A percentile compares a stretch with the other conserved stretches of the same genome.
Conservation (phyloP, 2,329 filamentous ascomycete species). For the Alternaria arbusti region DNA sequence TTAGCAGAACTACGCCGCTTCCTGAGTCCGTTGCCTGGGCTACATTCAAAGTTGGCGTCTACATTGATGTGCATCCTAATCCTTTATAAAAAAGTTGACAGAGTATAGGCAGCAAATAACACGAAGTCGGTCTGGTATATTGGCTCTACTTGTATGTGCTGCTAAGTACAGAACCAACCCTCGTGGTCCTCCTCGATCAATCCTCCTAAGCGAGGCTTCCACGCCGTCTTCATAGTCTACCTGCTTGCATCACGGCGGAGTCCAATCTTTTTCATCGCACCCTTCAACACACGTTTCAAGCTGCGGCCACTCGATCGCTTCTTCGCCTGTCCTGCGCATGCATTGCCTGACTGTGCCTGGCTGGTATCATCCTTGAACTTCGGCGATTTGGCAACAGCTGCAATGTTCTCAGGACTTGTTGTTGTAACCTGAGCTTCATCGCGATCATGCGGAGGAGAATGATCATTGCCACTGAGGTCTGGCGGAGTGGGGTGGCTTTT, state of each 20-base stretch:
- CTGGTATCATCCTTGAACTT: accelerated
- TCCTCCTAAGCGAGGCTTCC: not conserved
- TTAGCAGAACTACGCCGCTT: not conserved
- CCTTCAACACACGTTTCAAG: not conserved
- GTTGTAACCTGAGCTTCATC: too few relatives aligned
- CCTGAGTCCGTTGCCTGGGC: not conserved
- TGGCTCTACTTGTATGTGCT: not conserved
- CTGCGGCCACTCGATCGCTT: not conserved
- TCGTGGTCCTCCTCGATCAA: not conserved
- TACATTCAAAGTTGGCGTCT: not conserved
- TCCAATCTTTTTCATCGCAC: not conserved
- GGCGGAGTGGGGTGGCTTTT: too few relatives aligned
- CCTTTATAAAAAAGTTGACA: not conserved
- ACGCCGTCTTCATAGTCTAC: not conserved
- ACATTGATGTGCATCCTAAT: not conserved
- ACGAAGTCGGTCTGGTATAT: not conserved
- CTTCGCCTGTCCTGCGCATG: not conserved
- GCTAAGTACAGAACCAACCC: not conserved
- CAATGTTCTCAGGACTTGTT: too few relatives aligned
- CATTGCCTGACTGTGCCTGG: not conserved
- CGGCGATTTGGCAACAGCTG: too few relatives aligned
- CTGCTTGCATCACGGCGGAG: not conserved
- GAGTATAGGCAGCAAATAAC: not conserved
- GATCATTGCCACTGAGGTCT: too few relatives aligned
- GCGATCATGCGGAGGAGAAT: too few relatives aligned